Base-by-base conservation (phyloP, 73 alveolate genomes). In the Tetrahymena malaccensis region DNA sequence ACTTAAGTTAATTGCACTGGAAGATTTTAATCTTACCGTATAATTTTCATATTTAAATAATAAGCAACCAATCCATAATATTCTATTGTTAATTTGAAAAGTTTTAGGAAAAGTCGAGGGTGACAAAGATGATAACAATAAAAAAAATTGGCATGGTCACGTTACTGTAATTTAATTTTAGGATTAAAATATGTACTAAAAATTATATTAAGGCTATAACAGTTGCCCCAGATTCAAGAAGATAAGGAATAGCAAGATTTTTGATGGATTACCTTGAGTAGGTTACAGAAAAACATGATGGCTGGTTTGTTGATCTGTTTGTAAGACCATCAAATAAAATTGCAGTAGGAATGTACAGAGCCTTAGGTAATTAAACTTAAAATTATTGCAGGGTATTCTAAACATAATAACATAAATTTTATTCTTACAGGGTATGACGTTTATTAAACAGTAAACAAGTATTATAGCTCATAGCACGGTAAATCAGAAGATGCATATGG, bases 71-170 rank as follows among this genome's bases (percentile, higher is more conserved):
- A 10, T 15, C 27, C 13, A 19, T 11, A 50, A 15, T 50, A 43
- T 50, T n/a, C 37, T 94, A 55, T 5, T 35, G n/a, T 43, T 10
- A 10, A 84, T 27, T 43, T 44, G 22, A 35, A 50, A 34, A 95
- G 97, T 99, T 43, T 93, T 99, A 35, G 99, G 99, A 4, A 99
- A 99, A 96, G 99, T 99, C 10, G 99, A 99, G 96, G 99, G 99
- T 85, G 99, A 98, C 93, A 98, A 98, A 94, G 95, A 44, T 55
- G 96, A 98, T 95, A 99, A 99, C 19, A 96, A 94, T 37, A 98
- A 97, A 83, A 97, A 98, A 93, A 98, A 98, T 96, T 99, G 99
- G 99, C 99, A 99, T 97, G 99, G 99, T 31, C 99, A 98, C 96
- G 99, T 99, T 17, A 97, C 99, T 38, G 95, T 70, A 70, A 27